Evolutionary conservation across 2,329 filamentous ascomycete genomes (phyloP).

Genomic region (Dactylellina sp.): DNA sequence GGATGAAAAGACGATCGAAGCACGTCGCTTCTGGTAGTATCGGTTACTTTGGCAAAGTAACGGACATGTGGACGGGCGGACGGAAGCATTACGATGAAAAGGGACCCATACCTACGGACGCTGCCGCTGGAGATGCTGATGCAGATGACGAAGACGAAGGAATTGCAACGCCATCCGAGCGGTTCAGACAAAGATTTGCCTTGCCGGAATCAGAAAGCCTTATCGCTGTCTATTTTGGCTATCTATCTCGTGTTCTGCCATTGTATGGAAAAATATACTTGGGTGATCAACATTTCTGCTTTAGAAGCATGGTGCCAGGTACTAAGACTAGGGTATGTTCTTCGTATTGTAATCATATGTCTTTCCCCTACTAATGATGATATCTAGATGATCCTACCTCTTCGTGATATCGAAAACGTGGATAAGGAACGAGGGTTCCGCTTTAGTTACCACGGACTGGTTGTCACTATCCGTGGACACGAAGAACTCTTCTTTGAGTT

Average conservation of each 20-base stretch:
- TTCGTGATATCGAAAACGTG: conserved; percentile 91
- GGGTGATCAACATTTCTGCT: conserved; percentile 87
- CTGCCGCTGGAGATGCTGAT: conserved; percentile 69
- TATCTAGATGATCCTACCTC: conserved; percentile 77
- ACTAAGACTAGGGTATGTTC: conserved; percentile 79
- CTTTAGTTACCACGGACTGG: conserved; percentile 88
- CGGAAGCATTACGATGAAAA: conserved; percentile 79
- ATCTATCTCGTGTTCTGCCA: conserved; percentile 87
- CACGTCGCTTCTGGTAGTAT: conserved; percentile 92
- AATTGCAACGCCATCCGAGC: conserved; percentile 75
- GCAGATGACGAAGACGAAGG: conserved; percentile 72
- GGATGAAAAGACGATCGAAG: conserved; percentile 80
- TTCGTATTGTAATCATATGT: background rate
- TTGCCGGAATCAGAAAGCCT: conserved; percentile 85
- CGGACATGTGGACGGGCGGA: conserved; percentile 94
- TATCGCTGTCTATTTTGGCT: conserved; percentile 90
- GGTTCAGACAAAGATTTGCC: conserved; percentile 90
- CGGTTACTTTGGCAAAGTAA: conserved; percentile 96
- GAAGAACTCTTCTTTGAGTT: conserved; percentile 99
- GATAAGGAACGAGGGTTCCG: conserved; percentile 96
- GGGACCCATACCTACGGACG: conserved; percentile 62
- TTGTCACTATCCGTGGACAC: conserved; percentile 91
- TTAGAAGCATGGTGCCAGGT: conserved; percentile 87
- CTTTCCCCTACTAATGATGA: conserved; percentile 31
- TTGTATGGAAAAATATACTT: conserved; percentile 98